Percentiles rank a stretch among this genome's conserved stretches.
These are phyloP conservation scores for Saccharomyces hybrid DNA, from an alignment of 1,139 yeast genomes.

Conservation along the genomic window DNA sequence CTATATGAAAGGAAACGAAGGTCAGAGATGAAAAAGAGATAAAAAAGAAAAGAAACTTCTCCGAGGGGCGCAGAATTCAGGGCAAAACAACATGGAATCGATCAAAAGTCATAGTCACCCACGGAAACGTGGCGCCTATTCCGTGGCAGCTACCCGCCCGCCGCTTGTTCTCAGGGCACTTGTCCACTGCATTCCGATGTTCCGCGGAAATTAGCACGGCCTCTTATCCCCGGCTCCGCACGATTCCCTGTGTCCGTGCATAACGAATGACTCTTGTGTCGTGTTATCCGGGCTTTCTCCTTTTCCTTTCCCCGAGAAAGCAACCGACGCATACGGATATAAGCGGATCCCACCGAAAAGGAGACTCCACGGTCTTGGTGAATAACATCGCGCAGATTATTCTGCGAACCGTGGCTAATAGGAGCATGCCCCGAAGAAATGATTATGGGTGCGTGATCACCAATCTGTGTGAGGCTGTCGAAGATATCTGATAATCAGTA, in stretches of 20 bases:
- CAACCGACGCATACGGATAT: not conserved
- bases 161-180: not conserved
- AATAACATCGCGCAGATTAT: not conserved
- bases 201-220: not conserved
- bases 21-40: not conserved
- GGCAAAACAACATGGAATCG: not conserved
- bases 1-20: not conserved
- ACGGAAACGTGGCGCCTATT: not conserved
- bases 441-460: not conserved
- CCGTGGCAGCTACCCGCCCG: not conserved
- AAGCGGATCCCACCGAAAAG: not conserved
- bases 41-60: not conserved
- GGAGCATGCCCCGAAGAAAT: not conserved
- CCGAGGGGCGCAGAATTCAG: conserved; percentile 1
- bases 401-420: not conserved
- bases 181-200: not conserved
- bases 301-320: not conserved
- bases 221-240: not conserved
- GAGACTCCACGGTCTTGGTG: not conserved
- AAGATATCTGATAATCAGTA: not conserved
- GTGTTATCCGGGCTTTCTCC: not conserved
- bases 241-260: not conserved
- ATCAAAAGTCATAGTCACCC: conserved; percentile 1
- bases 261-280: not conserved
- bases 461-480: not conserved